Percentiles rank a stretch among this genome's conserved stretches.
phyloP scores from a whole-genome alignment of 2,329 filamentous ascomycete species.

The Xylariaceae sp. region DNA sequence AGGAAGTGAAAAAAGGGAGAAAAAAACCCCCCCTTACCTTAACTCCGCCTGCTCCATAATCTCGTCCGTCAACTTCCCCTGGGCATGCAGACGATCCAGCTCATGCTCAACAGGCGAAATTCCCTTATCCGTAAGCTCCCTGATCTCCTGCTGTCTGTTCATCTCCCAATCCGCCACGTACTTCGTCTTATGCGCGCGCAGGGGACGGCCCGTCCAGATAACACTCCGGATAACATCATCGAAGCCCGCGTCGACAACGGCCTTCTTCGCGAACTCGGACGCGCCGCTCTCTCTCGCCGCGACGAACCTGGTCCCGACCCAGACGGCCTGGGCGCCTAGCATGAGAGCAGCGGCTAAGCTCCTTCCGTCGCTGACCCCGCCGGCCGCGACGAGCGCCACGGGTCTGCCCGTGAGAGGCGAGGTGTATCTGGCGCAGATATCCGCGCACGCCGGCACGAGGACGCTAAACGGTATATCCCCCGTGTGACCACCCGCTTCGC shows the following conservation, averaged over 20 bases:
- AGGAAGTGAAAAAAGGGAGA: not conserved
- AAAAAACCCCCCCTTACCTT: not conserved
- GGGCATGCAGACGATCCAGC: conserved; percentile 18
- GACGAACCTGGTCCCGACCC: conserved; percentile 95
- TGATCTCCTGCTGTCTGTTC: conserved; percentile 86
- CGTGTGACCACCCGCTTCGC: conserved; percentile 93
- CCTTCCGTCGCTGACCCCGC: conserved; percentile 90
- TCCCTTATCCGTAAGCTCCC: conserved; percentile 85
- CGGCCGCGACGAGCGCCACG: conserved; percentile 89
- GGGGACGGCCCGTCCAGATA: conserved; percentile 93
- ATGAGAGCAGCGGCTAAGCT: conserved; percentile 88
- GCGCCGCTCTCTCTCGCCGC: conserved; percentile 21
- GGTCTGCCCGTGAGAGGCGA: conserved; percentile 83
- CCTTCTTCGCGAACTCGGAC: conserved; percentile 20
- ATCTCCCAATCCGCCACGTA: conserved; percentile 96
- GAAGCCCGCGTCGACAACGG: conserved; percentile 19
- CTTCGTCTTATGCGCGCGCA: conserved; percentile 87
- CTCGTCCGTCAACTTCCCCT: conserved; percentile 27
- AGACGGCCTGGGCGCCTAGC: conserved; percentile 76
- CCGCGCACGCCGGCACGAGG: conserved; percentile 87
- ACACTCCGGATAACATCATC: conserved; percentile 67
- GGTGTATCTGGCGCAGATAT: conserved; percentile 76
- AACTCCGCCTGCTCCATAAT: conserved; percentile 19
- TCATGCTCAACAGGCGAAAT: conserved; percentile 81
- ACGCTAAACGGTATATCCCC: conserved; percentile 88